phyloP scores from a whole-genome alignment of 2,329 filamentous ascomycete species.

The Arthrobotrys musiformis region DNA sequence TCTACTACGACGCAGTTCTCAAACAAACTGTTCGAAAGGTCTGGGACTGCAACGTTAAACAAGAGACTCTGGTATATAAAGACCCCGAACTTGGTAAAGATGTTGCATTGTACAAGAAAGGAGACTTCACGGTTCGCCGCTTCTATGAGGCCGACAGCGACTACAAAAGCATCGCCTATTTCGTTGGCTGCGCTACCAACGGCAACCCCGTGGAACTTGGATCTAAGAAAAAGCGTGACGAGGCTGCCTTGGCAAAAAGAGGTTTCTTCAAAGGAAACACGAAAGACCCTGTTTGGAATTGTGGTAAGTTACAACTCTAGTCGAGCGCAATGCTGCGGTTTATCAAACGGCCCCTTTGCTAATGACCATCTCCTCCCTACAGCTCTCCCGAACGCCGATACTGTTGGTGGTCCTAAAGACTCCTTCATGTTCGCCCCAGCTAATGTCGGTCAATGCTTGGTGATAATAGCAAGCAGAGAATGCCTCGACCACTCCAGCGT shows the following conservation, averaged over 20 bases:
- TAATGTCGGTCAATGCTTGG: slow-evolving; percentile 34
- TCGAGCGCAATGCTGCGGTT: too few species aligned
- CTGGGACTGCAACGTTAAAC: slow-evolving; percentile 25
- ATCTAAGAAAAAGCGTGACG: slow-evolving; percentile 2
- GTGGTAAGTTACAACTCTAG: slow-evolving; percentile 27
- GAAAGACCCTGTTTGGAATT: slow-evolving; percentile 40
- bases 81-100: slow-evolving; percentile 33
- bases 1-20: slow-evolving; percentile 28
- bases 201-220: slow-evolving; percentile 24
- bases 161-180: slow-evolving; percentile 36
- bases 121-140: slow-evolving; percentile 38
- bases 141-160: slow-evolving; percentile 30
- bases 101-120: slow-evolving; percentile 35
- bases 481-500: slow-evolving; percentile 34
- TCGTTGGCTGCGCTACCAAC: slow-evolving; percentile 35
- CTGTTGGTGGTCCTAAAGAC: slow-evolving; percentile 27
- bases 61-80: slow-evolving; percentile 23
- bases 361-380: not conserved
- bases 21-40: slow-evolving; percentile 19
- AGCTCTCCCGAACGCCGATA: slow-evolving; percentile 24
- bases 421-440: slow-evolving; percentile 49
- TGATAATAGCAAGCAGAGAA: slow-evolving; percentile 41
- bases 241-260: not conserved
- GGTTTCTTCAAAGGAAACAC: slow-evolving; percentile 44
- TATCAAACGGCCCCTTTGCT: not conserved